Conservation (phyloP, 257 asterid genomes). For the Vinca minor region DNA sequence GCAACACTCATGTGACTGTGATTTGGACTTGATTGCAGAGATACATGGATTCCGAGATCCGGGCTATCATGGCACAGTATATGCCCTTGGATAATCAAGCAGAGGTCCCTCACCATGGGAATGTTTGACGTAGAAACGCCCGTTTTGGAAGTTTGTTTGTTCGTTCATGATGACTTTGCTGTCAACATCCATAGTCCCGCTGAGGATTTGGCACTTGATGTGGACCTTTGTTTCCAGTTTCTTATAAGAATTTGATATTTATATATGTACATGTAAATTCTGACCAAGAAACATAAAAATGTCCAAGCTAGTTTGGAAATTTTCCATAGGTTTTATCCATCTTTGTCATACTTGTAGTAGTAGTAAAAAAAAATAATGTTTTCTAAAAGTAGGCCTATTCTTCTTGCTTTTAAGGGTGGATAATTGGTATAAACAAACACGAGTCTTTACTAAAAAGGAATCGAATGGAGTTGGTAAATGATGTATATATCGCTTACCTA, state of each 20-base stretch:
- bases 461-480: too few relatives aligned
- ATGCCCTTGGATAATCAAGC: slow-evolving; percentile 94
- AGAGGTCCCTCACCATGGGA: slow-evolving; percentile 49
- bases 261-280: background rate
- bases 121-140: slow-evolving; percentile 24
- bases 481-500: too few relatives aligned
- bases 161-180: background rate
- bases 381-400: background rate
- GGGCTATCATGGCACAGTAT: slow-evolving; percentile 96
- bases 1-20: background rate
- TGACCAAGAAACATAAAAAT: too few relatives aligned
- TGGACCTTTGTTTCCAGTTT: background rate
- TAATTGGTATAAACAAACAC: too few relatives aligned
- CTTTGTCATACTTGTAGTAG: background rate
- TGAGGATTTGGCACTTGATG: background rate
- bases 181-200: background rate
- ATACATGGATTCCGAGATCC: slow-evolving; percentile 92
- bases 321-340: background rate
- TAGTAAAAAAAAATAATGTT: background rate
- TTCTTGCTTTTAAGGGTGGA: too few relatives aligned
- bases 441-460: too few relatives aligned
- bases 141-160: background rate
- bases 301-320: background rate
- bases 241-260: background rate
- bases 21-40: slow-evolving; percentile 41